A percentile compares a stretch with the other conserved stretches of the same genome.
phyloP scores from a whole-genome alignment of 1,139 yeast species.

The Meyerozyma sp. region DNA sequence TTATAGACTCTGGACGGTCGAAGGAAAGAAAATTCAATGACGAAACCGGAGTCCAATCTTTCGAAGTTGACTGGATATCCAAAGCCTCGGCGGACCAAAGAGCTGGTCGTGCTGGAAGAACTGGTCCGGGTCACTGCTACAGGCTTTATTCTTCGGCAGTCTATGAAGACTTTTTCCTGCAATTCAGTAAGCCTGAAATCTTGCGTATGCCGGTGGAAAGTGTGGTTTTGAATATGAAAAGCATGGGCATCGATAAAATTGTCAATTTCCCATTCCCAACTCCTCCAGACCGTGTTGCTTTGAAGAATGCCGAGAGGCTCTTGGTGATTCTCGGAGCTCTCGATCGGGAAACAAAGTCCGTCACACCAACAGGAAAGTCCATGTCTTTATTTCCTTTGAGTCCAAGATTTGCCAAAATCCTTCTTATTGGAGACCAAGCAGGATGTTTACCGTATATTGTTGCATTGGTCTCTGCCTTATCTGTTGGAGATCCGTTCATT shows the following conservation, averaged over 20 bases:
- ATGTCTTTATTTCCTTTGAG: slow-evolving; percentile 92
- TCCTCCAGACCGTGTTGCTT: slow-evolving; percentile 65
- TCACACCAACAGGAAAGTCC: slow-evolving; percentile 75
- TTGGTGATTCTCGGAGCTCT: slow-evolving; percentile 78
- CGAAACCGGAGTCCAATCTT: slow-evolving; percentile 87
- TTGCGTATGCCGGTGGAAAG: slow-evolving; percentile 95
- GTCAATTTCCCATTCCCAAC: slow-evolving; percentile 96
- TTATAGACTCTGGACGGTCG: slow-evolving; percentile 91
- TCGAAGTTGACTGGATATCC: slow-evolving; percentile 87
- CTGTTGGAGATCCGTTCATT: slow-evolving; percentile 91
- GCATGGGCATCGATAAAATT: slow-evolving; percentile 92
- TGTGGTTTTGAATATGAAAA: slow-evolving; percentile 88
- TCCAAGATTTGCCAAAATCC: slow-evolving; percentile 89
- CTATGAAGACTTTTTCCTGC: slow-evolving; percentile 77
- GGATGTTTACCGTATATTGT: slow-evolving; percentile 82
- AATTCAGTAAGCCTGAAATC: slow-evolving; percentile 85
- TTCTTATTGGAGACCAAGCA: slow-evolving; percentile 81
- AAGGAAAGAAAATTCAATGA: slow-evolving; percentile 84
- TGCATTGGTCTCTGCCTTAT: slow-evolving; percentile 85
- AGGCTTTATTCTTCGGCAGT: slow-evolving; percentile 93
- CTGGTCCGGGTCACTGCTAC: slow-evolving; percentile 98
- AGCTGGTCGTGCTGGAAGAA: slow-evolving; percentile 98
- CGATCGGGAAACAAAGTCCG: slow-evolving; percentile 37
- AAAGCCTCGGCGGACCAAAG: slow-evolving; percentile 96
- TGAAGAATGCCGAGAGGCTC: slow-evolving; percentile 62